These are phyloP conservation scores for Polychytrium aggregatum DNA, from an alignment of 192 early-diverging fungal species.

Conservation along the genomic window DNA sequence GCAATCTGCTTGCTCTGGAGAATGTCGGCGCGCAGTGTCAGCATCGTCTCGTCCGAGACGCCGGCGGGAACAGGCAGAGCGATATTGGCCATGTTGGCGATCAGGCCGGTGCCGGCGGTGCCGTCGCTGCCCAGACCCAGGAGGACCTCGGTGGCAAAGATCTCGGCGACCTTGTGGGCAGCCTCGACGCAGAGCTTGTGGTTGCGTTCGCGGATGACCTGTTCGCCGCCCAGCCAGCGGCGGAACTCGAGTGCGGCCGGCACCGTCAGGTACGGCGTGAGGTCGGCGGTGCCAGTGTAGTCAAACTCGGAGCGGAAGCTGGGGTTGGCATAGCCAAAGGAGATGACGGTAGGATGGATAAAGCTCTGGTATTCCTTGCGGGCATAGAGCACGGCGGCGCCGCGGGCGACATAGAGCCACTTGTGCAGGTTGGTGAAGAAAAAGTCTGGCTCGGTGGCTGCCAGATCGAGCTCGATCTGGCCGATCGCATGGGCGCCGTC, in stretches of 20 bases:
- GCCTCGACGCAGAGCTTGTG: constrained; percentile 42
- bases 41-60: constrained; percentile 4
- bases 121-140: constrained; percentile 2
- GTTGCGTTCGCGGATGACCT: constrained; percentile 39
- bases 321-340: constrained; percentile 15
- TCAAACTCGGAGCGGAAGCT: background rate
- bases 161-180: constrained; percentile 43
- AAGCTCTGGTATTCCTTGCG: constrained; percentile 31
- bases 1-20: constrained; percentile 29
- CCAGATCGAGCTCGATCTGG: too few species aligned
- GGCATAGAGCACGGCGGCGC: constrained; percentile 45
- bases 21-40: constrained; percentile 7
- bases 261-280: constrained; percentile 18
- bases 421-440: constrained; percentile 60
- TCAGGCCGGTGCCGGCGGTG: constrained; percentile 25
- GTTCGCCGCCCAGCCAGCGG: constrained; percentile 45
- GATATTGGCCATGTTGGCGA: constrained; percentile 49
- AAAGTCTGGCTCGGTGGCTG: too few species aligned
- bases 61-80: constrained; percentile 28
- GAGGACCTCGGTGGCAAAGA: constrained; percentile 39
- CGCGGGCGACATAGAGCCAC: constrained; percentile 48
- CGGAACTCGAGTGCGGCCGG: constrained; percentile 34
- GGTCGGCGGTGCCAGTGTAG: constrained; percentile 13
- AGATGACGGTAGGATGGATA: constrained; percentile 34
- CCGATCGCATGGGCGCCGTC: too few species aligned